phyloP scores from a whole-genome alignment of 306 rosid genomes.

The Calophaca sinica region DNA sequence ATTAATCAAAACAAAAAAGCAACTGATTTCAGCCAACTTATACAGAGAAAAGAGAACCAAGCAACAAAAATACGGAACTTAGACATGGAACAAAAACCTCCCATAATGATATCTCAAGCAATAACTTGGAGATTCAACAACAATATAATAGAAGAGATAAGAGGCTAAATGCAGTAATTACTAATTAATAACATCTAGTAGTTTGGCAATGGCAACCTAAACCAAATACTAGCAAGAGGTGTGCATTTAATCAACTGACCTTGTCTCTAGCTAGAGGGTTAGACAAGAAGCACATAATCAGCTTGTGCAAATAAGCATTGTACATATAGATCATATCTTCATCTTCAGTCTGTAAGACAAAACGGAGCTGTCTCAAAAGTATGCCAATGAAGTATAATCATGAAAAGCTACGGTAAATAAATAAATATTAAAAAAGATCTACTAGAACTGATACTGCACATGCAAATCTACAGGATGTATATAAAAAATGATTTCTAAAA shows the following conservation, averaged over 20 bases:
- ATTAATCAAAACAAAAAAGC: conserved; percentile 32
- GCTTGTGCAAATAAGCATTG: conserved; percentile 93
- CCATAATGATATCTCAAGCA: neutral
- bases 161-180: conserved; percentile 33
- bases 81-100: conserved; percentile 11
- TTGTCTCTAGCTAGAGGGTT: conserved; percentile 91
- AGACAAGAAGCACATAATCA: conserved; percentile 87
- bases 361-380: conserved; percentile 38
- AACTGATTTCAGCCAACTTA: neutral
- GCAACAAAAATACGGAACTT: conserved; percentile 17
- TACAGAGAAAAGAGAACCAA: neutral
- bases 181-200: conserved; percentile 4
- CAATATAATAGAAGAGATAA: conserved; percentile 9
- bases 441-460: conserved; percentile 17
- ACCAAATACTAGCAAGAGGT: conserved; percentile 6
- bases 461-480: conserved; percentile 12
- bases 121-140: conserved; percentile 7
- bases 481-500: conserved; percentile 5
- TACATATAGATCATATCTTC: conserved; percentile 95
- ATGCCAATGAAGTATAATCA: conserved; percentile 40
- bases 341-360: conserved; percentile 81
- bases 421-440: conserved; percentile 9
- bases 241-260: conserved; percentile 59
- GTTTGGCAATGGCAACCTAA: conserved; percentile 22
- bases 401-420: conserved; percentile 38